Evolutionary conservation across 2,329 filamentous ascomycete genomes (phyloP).

Genomic region (Verticillium nubilum): DNA sequence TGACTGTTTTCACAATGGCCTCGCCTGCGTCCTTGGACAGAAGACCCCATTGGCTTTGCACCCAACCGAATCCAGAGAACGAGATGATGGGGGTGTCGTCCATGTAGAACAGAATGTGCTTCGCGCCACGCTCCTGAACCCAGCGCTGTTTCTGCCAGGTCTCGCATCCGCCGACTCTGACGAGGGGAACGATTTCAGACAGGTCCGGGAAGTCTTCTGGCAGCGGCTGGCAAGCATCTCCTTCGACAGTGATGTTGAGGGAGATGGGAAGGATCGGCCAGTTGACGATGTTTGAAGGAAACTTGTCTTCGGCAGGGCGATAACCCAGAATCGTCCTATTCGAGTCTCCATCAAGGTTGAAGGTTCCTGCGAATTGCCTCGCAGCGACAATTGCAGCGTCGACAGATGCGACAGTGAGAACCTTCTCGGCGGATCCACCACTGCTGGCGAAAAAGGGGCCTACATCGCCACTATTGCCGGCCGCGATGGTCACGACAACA

Average conservation of each 20-base stretch:
- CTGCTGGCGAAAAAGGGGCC: conserved; percentile 40
- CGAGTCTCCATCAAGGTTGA: conserved; percentile 15
- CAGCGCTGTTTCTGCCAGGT: conserved; percentile 20
- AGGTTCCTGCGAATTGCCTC: conserved; percentile 23
- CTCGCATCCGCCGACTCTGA: conserved; percentile 27
- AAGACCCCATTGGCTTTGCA: conserved; percentile 14
- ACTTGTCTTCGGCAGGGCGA: conserved; percentile 26
- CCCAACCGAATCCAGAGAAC: conserved; percentile 7
- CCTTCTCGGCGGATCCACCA: conserved; percentile 33
- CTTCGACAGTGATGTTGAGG: conserved; percentile 17
- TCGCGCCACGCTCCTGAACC: conserved; percentile 17
- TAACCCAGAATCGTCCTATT: conserved; percentile 22
- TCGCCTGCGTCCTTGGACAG: conserved; percentile 16
- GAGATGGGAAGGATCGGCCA: conserved; percentile 21
- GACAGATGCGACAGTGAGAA: conserved; percentile 38
- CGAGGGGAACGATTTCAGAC: conserved; percentile 17
- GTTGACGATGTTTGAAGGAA: conserved; percentile 26
- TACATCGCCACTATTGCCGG: conserved; percentile 43
- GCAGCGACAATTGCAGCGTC: conserved; percentile 21
- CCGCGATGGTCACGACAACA: conserved; percentile 43
- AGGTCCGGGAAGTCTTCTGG: conserved; percentile 13
- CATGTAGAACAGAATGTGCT: conserved; percentile 24
- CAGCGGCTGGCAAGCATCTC: conserved; percentile 21
- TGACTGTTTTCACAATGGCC: conserved; percentile 19
- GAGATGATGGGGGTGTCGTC: conserved; percentile 14